Evolutionary conservation across 306 rosid genomes (phyloP).

Genomic region (Argentina anserina): DNA sequence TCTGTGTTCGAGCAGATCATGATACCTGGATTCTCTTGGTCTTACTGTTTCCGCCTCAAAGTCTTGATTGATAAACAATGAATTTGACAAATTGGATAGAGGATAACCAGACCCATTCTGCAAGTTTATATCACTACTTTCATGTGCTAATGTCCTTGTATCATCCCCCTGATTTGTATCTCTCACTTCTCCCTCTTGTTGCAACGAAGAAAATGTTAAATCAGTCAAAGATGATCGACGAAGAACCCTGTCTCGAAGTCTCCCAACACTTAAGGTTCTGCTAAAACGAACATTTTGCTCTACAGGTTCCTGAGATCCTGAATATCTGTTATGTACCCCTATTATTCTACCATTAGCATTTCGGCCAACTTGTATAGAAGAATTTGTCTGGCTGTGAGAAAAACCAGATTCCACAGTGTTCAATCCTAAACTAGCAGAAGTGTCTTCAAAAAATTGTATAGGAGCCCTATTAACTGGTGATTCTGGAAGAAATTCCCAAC

Average conservation of each 20-base stretch:
- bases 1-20: constrained; percentile 82
- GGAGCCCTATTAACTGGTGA: constrained; percentile 38
- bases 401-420: constrained; percentile 30
- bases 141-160: constrained; percentile 38
- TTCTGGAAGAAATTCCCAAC: constrained; percentile 36
- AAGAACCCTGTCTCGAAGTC: constrained; percentile 98
- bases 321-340: constrained; percentile 48
- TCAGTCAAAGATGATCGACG: constrained; percentile 81
- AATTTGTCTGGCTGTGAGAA: constrained; percentile 31
- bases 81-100: constrained; percentile 48
- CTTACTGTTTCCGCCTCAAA: constrained; percentile 64
- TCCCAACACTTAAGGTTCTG: constrained; percentile 95
- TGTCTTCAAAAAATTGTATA: constrained; percentile 36
- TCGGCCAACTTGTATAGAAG: constrained; percentile 41
- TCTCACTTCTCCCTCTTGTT: constrained; percentile 70
- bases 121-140: constrained; percentile 35
- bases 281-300: constrained; percentile 90
- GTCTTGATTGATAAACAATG: constrained; percentile 65
- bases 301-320: constrained; percentile 77
- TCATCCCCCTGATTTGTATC: constrained; percentile 52
- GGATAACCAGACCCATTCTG: constrained; percentile 48
- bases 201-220: constrained; percentile 61
- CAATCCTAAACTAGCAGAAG: constrained; percentile 45
- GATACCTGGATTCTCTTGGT: constrained; percentile 83
- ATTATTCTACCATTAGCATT: constrained; percentile 36